A percentile compares a stretch with the other conserved stretches of the same genome.
phyloP scores from a whole-genome alignment of 495 filamentous ascomycete genomes.

The Stereocaulon alpinum region DNA sequence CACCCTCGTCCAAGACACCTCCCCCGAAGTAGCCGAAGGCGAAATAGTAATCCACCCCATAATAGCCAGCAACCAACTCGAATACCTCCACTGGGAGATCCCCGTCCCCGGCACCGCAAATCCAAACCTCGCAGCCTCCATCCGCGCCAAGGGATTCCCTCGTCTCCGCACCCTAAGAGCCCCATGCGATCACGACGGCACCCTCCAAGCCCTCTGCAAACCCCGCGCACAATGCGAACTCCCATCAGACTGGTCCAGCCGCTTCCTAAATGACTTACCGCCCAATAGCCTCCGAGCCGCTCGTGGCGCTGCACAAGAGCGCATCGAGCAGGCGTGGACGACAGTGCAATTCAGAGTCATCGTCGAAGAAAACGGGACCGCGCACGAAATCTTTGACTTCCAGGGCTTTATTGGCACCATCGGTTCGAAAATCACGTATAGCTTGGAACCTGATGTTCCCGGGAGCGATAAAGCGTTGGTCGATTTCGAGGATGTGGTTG shows the following conservation, averaged over 20 bases:
- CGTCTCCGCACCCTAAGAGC: conserved; percentile 55
- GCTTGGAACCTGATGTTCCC: conserved; percentile 44
- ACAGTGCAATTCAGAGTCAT: conserved; percentile 45
- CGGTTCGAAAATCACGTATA: conserved; percentile 47
- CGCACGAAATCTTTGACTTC: conserved; percentile 38
- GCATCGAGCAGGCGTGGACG: conserved; percentile 45
- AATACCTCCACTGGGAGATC: conserved; percentile 76
- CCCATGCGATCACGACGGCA: conserved; percentile 63
- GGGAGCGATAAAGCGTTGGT: conserved; percentile 48
- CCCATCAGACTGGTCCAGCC: conserved; percentile 39
- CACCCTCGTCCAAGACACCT: conserved; percentile 55
- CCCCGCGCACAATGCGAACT: conserved; percentile 43
- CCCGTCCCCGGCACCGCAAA: conserved; percentile 49
- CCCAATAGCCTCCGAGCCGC: conserved; percentile 38
- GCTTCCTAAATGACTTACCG: conserved; percentile 20
- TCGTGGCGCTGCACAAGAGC: conserved; percentile 44
- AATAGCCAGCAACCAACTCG: conserved; percentile 55
- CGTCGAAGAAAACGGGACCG: conserved; percentile 38
- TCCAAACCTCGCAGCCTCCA: conserved; percentile 60
- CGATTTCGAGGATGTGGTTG: conserved; percentile 40
- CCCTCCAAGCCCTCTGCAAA: conserved; percentile 59
- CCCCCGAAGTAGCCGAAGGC: conserved; percentile 39
- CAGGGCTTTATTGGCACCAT: conserved; percentile 49
- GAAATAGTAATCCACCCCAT: conserved; percentile 57
- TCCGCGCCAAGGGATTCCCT: conserved; percentile 61